Conservation (phyloP, 2,329 filamentous ascomycete genomes). For the Rasamsonia emersonii region DNA sequence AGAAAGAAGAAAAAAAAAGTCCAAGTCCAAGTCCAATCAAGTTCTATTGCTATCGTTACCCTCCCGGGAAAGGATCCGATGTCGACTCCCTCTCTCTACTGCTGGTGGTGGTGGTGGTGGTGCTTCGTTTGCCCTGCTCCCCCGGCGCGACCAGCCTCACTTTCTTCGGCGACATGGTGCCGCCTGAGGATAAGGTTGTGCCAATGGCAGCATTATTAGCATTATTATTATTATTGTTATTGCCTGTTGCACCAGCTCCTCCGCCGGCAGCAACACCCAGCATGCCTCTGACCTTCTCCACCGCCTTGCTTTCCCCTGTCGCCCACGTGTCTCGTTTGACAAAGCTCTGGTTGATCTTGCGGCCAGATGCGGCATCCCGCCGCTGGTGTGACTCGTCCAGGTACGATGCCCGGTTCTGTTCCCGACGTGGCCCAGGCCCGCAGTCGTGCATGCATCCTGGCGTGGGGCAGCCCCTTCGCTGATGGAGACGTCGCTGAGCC, state of each 20-base stretch:
- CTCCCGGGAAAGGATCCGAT: conserved; percentile 8
- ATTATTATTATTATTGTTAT: too few relatives aligned
- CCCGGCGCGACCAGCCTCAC: conserved; percentile 37
- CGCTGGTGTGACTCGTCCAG: conserved; percentile 24
- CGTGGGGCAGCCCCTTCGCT: conserved; percentile 50
- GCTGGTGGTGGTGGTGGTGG: conserved; percentile 14
- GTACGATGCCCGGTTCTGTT: conserved; percentile 26
- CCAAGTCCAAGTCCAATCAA: neutral
- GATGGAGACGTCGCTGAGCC: conserved; percentile 43
- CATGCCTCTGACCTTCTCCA: conserved; percentile 38
- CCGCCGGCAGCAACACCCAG: conserved; percentile 25
- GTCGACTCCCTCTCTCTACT: conserved; percentile 10
- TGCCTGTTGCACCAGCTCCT: conserved; percentile 14
- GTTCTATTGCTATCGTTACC: too few relatives aligned
- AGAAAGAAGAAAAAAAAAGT: too few relatives aligned
- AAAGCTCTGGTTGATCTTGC: conserved; percentile 24
- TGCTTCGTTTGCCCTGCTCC: conserved; percentile 28
- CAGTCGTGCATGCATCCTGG: conserved; percentile 54
- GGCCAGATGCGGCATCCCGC: conserved; percentile 18
- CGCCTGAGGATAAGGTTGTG: conserved; percentile 18
- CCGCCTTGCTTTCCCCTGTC: conserved; percentile 37
- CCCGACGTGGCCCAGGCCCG: conserved; percentile 40
- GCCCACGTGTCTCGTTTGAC: conserved; percentile 38
- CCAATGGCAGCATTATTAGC: conserved; percentile 15
- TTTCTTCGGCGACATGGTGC: conserved; percentile 34